phyloP scores from a whole-genome alignment of 345 rosid genomes.

The Diplotaxis tenuifolia region DNA sequence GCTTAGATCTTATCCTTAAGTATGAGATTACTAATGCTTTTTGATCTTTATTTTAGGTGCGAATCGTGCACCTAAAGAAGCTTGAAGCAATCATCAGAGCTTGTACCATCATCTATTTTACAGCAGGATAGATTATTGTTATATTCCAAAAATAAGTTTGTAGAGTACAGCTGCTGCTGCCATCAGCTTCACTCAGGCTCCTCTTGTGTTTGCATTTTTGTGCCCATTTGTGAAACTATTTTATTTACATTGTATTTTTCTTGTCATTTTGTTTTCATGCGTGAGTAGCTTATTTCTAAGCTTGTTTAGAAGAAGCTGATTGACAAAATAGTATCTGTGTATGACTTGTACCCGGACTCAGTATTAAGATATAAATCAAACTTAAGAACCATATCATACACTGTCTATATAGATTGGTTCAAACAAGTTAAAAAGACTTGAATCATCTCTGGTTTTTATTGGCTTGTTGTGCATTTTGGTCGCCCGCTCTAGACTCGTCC shows the following conservation, averaged over 20 bases:
- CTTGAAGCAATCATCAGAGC: constrained; percentile 47
- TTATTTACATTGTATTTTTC: constrained; percentile 12
- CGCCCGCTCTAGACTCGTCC: no score
- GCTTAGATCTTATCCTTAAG: background rate
- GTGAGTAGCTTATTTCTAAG: constrained; percentile 3
- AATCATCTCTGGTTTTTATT: constrained; percentile 20
- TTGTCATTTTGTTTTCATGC: constrained; percentile 14
- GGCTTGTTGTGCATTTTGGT: constrained; percentile 19
- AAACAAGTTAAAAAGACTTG: constrained; percentile 4
- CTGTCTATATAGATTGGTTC: background rate
- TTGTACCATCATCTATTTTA: constrained; percentile 25
- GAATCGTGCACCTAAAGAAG: constrained; percentile 42
- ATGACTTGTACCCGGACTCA: constrained; percentile 11
- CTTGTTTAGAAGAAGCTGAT: no score
- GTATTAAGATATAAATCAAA: background rate
- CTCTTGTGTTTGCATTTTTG: constrained; percentile 30
- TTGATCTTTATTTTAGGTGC: constrained; percentile 36
- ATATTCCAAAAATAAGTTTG: constrained; percentile 40
- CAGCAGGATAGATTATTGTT: constrained; percentile 25
- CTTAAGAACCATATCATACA: background rate
- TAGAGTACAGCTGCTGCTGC: constrained; percentile 42
- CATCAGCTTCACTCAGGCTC: constrained; percentile 44
- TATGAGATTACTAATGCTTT: background rate
- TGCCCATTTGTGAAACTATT: constrained; percentile 18
- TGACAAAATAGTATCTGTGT: background rate